Base-by-base conservation (phyloP, 2,329 filamentous ascomycete species). In the Diaporthe citri region DNA sequence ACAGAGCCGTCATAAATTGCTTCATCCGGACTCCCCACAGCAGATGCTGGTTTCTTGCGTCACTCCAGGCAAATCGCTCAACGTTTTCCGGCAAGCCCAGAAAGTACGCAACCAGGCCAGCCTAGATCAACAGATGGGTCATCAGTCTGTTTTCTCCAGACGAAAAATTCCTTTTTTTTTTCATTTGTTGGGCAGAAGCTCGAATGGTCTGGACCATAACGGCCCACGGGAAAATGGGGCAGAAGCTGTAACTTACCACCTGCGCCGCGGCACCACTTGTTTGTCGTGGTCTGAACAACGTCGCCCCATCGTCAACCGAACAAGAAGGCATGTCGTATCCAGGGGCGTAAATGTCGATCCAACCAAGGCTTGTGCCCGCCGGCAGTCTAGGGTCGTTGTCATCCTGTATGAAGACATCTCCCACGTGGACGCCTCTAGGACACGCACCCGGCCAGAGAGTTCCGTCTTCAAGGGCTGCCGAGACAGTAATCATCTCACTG, bases 321-420 rank as follows among this genome's bases (percentile, higher is more conserved):
- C 34, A 64, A 22, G 41, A 64, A 34, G 60, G 60, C 15, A 15
- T 28, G 4, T 64, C 41, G 15, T 46, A 64, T 34, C 36, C 51
- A 39, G 67, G 67, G 9, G 52, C 67, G 36, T 57, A 71, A 9
- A 71, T 34, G 36, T 71, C 67, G 20, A 71, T 34, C 67, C 67
- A 71, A 46, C 67, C 67, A 28, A 71, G 67, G 36, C 36, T 71
- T 43, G n/a, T 46, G 25, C 25, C 48, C 22, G 4, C n/a, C 13
- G 48, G 67, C 34, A 64, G 25, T 64, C 60, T 64, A 4, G 60
- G 60, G 41, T 64, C 60, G 28, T 64, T 34, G 10, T 64, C 60
- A 28, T 64, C 41, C 25, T 64, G 60, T 48, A 64, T 64, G 25
- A 64, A 46, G 25, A 34, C 39, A n/a, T 64, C 17, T 31, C 51